phyloP scores from a whole-genome alignment of 768 basidiomycete genomes.

The Lentinula edodes region DNA sequence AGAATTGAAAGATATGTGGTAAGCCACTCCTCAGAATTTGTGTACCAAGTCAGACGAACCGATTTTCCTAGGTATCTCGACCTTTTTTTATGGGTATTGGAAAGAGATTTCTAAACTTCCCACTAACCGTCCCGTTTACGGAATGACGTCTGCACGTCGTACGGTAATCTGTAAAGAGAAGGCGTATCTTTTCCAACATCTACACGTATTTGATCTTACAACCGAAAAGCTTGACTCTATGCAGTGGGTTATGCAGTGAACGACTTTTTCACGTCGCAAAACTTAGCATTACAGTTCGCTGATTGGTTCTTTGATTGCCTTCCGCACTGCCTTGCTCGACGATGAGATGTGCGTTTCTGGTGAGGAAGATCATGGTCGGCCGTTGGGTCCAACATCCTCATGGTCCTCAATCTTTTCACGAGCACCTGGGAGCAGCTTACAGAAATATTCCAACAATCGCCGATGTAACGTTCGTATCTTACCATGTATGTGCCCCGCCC shows the following conservation, averaged over 20 bases:
- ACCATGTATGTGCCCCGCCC: conserved; percentile 14
- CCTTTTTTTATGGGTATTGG: background rate
- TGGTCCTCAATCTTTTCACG: conserved; percentile 16
- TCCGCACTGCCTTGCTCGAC: background rate
- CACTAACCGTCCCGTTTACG: background rate
- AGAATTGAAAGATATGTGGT: background rate
- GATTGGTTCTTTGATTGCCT: background rate
- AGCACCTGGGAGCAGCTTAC: conserved; percentile 14
- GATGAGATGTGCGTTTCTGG: background rate
- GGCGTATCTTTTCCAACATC: conserved; percentile 12
- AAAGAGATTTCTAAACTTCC: background rate
- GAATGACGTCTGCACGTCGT: no score
- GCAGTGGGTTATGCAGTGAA: conserved; percentile 14
- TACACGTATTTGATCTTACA: conserved; percentile 19
- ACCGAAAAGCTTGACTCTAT: conserved; percentile 7
- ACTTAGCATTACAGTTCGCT: background rate
- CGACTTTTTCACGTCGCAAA: conserved; percentile 1
- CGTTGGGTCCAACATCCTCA: conserved; percentile 16
- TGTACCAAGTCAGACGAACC: background rate
- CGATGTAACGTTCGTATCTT: conserved; percentile 14
- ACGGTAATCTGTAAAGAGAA: conserved; percentile 9
- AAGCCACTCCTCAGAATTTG: background rate
- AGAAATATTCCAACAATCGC: background rate
- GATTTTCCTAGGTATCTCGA: background rate
- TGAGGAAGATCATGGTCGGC: background rate